Percentiles rank a stretch among this genome's conserved stretches.
These are phyloP conservation scores for Pseudocohnilembus persalinus DNA, from an alignment of 169 alveolate genomes.

Conservation along the genomic window DNA sequence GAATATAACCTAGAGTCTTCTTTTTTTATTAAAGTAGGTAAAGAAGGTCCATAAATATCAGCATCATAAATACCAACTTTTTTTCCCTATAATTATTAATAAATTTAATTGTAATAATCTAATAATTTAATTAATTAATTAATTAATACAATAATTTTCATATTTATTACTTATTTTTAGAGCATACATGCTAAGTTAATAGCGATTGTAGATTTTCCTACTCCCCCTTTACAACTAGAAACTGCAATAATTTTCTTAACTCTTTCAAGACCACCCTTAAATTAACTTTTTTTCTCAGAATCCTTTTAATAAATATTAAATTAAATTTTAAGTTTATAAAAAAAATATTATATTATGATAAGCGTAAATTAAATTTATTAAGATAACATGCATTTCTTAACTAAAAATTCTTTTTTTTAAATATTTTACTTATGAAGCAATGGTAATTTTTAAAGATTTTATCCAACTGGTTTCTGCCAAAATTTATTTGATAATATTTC, in stretches of 20 bases:
- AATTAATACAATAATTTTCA: too few species aligned
- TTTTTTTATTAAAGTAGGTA: slow-evolving; percentile 91
- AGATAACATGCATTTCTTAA: too few species aligned
- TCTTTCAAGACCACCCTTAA: slow-evolving; percentile 57
- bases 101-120: too few species aligned
- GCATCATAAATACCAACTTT: slow-evolving; percentile 95
- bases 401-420: background rate
- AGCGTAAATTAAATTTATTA: too few species aligned
- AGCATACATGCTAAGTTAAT: slow-evolving; percentile 90
- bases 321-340: too few species aligned
- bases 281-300: slow-evolving; percentile 43
- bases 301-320: slow-evolving; percentile 8
- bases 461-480: slow-evolving; percentile 55
- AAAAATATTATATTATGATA: too few species aligned
- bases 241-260: slow-evolving; percentile 91
- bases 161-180: too few species aligned
- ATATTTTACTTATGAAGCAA: background rate
- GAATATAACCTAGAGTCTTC: slow-evolving; percentile 57
- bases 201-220: slow-evolving; percentile 96
- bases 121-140: too few species aligned
- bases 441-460: too few species aligned
- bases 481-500: slow-evolving; percentile 35
- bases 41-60: slow-evolving; percentile 96
- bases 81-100: too few species aligned
- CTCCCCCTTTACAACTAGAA: slow-evolving; percentile 98